Conservation (phyloP, 805 yeast genomes). For the Spathaspora girioi region DNA sequence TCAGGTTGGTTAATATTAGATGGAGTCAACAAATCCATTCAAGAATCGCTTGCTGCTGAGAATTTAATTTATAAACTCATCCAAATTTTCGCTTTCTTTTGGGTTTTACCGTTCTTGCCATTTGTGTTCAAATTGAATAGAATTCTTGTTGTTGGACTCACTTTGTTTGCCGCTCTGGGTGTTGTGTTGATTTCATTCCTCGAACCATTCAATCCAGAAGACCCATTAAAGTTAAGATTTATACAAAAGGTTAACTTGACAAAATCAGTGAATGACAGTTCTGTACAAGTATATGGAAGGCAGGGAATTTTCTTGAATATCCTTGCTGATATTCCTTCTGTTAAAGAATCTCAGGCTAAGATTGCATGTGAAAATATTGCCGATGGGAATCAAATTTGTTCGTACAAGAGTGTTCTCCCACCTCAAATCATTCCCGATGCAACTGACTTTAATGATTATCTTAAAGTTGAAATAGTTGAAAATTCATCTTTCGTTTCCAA, state of each 20-base stretch:
- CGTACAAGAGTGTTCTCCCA: slow-evolving; percentile 48
- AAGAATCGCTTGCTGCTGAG: slow-evolving; percentile 54
- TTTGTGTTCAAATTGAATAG: slow-evolving; percentile 67
- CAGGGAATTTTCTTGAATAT: slow-evolving; percentile 43
- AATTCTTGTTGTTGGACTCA: slow-evolving; percentile 39
- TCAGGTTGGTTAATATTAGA: slow-evolving; percentile 55
- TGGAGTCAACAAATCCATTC: slow-evolving; percentile 67
- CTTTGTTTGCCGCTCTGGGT: slow-evolving; percentile 34
- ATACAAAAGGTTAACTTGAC: slow-evolving; percentile 56
- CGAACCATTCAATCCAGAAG: slow-evolving; percentile 55
- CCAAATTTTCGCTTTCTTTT: slow-evolving; percentile 24
- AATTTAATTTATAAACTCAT: slow-evolving; percentile 25
- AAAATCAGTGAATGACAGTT: slow-evolving; percentile 22
- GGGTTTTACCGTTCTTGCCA: slow-evolving; percentile 55
- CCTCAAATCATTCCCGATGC: slow-evolving; percentile 30
- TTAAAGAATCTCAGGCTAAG: slow-evolving; percentile 31
- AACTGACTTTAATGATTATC: slow-evolving; percentile 36
- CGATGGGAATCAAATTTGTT: slow-evolving; percentile 53
- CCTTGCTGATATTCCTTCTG: slow-evolving; percentile 61
- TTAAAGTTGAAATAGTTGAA: slow-evolving; percentile 48
- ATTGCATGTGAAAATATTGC: slow-evolving; percentile 32
- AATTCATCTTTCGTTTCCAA: slow-evolving; percentile 43
- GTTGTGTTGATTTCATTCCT: slow-evolving; percentile 33
- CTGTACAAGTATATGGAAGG: slow-evolving; percentile 50
- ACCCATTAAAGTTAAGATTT: slow-evolving; percentile 73